Percentiles rank a stretch among this genome's conserved stretches.
Evolutionary conservation across 169 alveolate species (phyloP).

Genomic region (Plasmodium sp.): DNA sequence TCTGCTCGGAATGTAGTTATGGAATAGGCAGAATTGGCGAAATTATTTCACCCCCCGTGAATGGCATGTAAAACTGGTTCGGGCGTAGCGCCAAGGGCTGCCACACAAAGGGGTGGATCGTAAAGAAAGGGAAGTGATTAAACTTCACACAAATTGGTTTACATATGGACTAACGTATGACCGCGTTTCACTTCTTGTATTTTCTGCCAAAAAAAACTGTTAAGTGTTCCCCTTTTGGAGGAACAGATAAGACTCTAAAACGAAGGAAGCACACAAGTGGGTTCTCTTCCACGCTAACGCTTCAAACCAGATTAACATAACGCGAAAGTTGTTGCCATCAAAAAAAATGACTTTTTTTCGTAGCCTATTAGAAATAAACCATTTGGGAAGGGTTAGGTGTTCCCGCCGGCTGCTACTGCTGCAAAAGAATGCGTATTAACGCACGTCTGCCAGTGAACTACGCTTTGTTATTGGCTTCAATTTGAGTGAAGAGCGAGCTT

Average conservation of each 20-base stretch:
- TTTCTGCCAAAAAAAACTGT: not conserved
- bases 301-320: not conserved
- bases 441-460: not conserved
- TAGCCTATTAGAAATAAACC: not conserved
- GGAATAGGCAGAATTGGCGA: not conserved
- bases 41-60: not conserved
- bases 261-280: not conserved
- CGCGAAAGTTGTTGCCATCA: not conserved
- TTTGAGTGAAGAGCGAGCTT: not conserved
- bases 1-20: not conserved
- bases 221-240: not conserved
- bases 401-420: not conserved
- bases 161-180: not conserved
- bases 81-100: not conserved
- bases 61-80: not conserved
- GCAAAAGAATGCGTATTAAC: not conserved
- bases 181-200: not conserved
- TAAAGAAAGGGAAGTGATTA: not conserved
- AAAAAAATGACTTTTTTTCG: not conserved
- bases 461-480: not conserved
- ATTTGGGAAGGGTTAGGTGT: not conserved
- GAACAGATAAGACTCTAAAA: not conserved
- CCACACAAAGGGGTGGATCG: not conserved
- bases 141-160: not conserved
- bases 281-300: not conserved